Base-by-base conservation (phyloP, 345 rosid genomes). In the Heritiera littoralis region DNA sequence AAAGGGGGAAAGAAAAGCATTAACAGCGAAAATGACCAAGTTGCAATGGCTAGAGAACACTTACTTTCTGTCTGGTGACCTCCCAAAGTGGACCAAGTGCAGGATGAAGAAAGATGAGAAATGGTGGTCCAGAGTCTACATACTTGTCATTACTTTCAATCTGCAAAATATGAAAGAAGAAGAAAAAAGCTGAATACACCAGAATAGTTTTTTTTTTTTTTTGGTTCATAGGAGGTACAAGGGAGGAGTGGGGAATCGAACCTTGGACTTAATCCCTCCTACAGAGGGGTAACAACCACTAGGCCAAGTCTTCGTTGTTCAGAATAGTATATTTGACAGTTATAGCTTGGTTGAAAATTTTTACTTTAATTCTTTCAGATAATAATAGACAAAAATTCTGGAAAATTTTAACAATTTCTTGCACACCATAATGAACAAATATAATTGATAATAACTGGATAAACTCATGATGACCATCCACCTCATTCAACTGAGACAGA, bases 81-180 rank as follows among this genome's bases (percentile, higher is more conserved):
- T 95, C 94, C 98, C 99, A 95, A 88, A 93, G 92, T 68, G 97
- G 97, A 75, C 98, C 99, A 2, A 93, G 94, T 74, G 93, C 97
- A 49, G 98, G 98, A 87, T 93, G 99, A 76, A 95, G 84, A 88
- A 93, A 87, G 81, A 95, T 92, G 70, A 93, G 93, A 90, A 87
- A 93, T 20, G 97, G 97, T 52, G 98, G 98, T 78, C 91, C 92
- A 70, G 89, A 86, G 67, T 88, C 76, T 46, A 88, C 83, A 77
- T 93, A 95, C 15, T 76, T 86, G 66, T 89, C 92, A 73, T 95
- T 92, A 76, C 87, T 77, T 83, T 88, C 92, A 80, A 93, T 77
- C 98, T 93, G 78, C 55, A 73, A 77, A 46, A 75, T 38, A 83
- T 7, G 51, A 64, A 77, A 65, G 55, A 48, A 52, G 61, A 58